These are phyloP conservation scores for Bromus sterilis DNA, from an alignment of 176 grass and related monocot genomes.

Conservation along the genomic window DNA sequence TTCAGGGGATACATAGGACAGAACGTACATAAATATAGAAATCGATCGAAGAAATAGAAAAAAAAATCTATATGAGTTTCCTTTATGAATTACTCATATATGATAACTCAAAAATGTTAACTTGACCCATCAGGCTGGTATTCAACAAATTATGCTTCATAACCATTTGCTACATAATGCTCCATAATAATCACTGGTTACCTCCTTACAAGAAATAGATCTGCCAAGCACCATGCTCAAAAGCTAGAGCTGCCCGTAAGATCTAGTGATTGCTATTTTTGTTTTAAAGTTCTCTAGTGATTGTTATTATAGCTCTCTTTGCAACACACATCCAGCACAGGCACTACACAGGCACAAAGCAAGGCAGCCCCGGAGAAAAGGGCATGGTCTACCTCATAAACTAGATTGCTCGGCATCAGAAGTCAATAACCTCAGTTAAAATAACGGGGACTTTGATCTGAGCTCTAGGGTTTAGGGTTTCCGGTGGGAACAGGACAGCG, in stretches of 20 bases:
- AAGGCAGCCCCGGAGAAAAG: not conserved
- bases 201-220: not conserved
- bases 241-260: not conserved
- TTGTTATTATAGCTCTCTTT: not conserved
- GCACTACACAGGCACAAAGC: not conserved
- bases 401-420: not conserved
- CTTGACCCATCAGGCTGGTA: not conserved
- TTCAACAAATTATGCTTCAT: not conserved
- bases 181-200: not conserved
- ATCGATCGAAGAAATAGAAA: not conserved
- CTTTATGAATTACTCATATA: not conserved
- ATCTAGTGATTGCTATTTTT: not conserved
- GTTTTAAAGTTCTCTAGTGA: too few species aligned
- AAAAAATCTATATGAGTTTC: not conserved
- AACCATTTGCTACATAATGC: not conserved
- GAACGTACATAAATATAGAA: not conserved
- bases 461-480: conserved; percentile 26
- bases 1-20: not conserved
- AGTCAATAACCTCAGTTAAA: not conserved
- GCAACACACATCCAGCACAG: not conserved
- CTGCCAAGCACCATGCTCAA: not conserved
- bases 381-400: not conserved
- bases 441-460: too few species aligned
- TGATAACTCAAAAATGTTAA: not conserved
- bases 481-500: not conserved